Conservation (phyloP, 2,329 filamentous ascomycete genomes). For the Drechslerella dactyloides region DNA sequence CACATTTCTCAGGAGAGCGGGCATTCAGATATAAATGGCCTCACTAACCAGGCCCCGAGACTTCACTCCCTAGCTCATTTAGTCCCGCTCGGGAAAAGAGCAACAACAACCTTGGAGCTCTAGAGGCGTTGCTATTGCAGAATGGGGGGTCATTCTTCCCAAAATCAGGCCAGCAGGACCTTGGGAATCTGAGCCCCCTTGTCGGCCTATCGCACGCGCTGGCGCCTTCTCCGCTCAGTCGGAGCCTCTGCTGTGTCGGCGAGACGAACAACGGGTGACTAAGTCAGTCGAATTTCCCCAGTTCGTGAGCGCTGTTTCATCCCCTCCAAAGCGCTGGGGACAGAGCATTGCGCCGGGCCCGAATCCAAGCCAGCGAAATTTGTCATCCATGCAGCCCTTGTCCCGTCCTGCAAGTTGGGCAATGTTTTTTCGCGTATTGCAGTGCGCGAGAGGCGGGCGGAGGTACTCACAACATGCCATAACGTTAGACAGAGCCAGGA, state of each 20-base stretch:
- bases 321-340: background rate
- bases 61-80: too few species aligned
- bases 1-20: too few species aligned
- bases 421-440: background rate
- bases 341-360: background rate
- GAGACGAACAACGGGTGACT: background rate
- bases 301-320: background rate
- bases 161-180: background rate
- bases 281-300: constrained; percentile 2
- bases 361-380: background rate
- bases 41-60: too few species aligned
- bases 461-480: background rate
- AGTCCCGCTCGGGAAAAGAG: too few species aligned
- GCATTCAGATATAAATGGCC: too few species aligned
- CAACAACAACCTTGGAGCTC: too few species aligned
- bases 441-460: background rate
- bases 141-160: background rate
- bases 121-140: too few species aligned
- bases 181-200: background rate
- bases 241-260: background rate
- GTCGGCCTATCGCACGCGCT: background rate
- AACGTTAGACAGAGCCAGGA: constrained; percentile 1
- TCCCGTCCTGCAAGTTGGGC: constrained; percentile 1
- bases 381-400: constrained; percentile 4
- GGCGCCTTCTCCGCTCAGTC: constrained; percentile 1